Evolutionary conservation across 148 eudicot genomes (phyloP), one percentile per base, ranked within the genome.

Genomic region (Cornus florida): DNA sequence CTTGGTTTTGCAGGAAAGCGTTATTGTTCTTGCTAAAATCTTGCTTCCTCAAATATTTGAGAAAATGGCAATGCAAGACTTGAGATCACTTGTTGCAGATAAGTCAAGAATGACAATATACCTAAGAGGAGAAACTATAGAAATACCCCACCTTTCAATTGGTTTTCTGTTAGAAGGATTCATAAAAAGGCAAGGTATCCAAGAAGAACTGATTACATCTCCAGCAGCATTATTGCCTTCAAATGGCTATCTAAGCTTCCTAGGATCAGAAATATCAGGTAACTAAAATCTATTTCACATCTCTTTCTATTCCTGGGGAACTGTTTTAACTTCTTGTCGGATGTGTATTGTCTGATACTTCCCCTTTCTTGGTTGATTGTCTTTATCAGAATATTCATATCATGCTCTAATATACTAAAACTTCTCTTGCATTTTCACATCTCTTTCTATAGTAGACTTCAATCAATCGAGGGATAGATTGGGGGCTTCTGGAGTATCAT

Each of bases 121-220:
- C 81, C 38, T 91, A 70, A 91, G 93, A 66, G 98, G 97, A 48
- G 98, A 93, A 88, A 87, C 82, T 80, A 78, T 96, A 73, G 99
- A 96, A 86, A 73, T 96, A 76, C 88, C 90, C 71, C 84, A 80
- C 22, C 91, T 88, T 80, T 86, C 83, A 76, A 87, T 96, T 80
- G 97, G 94, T 53, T 82, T 96, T 70, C 66, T 96, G 33, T 81
- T 96, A 77, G 99, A 96, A 87, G 99, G 99, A 22, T 93, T 83
- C 68, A 83, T 96, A 48, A 92, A 84, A 87, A 38, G 77, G 32
- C 93, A 86, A 78, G 86, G 86, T 78, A 76, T 69, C 68, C 83
- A 65, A 66, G 91, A 86, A 76, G 92, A 91, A 83, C 77, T 93
- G 76, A 86, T 93, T 74, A 83, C 91, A 43, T 78, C 92, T 73